Percentiles rank a stretch among this genome's conserved stretches.
Evolutionary conservation across 371 early-diverging fungal genomes (phyloP).

Genomic region (Mortierella sp.): DNA sequence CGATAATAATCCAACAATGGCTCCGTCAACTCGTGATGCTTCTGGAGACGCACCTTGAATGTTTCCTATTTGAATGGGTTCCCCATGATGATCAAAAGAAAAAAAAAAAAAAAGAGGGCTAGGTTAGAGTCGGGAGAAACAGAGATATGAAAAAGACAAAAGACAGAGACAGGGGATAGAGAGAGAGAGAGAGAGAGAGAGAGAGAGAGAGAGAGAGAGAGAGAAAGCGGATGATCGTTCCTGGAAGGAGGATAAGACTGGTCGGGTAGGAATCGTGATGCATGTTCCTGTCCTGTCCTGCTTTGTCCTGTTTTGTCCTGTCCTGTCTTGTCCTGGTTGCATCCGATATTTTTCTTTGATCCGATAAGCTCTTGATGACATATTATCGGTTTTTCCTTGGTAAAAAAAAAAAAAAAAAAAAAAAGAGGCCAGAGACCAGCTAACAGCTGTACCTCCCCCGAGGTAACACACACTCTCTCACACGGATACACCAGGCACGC

Average conservation of each 20-base stretch:
- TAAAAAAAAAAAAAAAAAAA: too few species aligned
- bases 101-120: background rate
- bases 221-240: background rate
- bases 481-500: too few species aligned
- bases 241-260: background rate
- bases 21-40: constrained; percentile 76
- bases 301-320: too few species aligned
- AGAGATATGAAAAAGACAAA: constrained; percentile 3
- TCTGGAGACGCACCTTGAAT: constrained; percentile 81
- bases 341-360: too few species aligned
- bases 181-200: background rate
- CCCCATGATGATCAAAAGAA: background rate
- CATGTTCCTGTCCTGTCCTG: too few species aligned
- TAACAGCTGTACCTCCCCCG: too few species aligned
- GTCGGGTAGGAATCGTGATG: background rate
- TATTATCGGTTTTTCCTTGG: too few species aligned
- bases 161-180: too few species aligned
- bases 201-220: background rate
- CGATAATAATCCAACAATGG: constrained; percentile 87
- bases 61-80: constrained; percentile 72
- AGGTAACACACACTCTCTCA: too few species aligned
- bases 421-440: too few species aligned
- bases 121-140: constrained; percentile 28
- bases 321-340: too few species aligned
- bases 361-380: too few species aligned